These are phyloP conservation scores for Reutealis trisperma DNA, from an alignment of 345 rosid species.

Conservation along the genomic window DNA sequence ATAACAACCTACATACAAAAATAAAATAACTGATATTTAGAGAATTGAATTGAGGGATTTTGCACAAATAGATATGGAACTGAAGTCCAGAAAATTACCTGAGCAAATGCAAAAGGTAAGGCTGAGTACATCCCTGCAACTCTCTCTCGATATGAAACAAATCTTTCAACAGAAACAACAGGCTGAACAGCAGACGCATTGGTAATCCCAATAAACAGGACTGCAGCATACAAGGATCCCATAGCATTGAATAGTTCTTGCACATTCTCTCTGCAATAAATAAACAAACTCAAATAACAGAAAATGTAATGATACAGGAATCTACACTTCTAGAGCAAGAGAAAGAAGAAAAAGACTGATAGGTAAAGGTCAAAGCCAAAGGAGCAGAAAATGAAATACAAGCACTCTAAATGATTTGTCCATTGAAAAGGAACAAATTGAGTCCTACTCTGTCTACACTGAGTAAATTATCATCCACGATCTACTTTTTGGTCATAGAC, in stretches of 20 bases:
- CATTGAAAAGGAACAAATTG: background rate
- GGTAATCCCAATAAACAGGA: slow-evolving; percentile 85
- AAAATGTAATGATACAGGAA: background rate
- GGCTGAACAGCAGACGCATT: slow-evolving; percentile 97
- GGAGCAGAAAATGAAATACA: background rate
- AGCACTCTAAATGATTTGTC: background rate
- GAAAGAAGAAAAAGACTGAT: background rate
- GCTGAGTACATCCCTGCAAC: slow-evolving; percentile 98
- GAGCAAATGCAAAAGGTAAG: slow-evolving; percentile 89
- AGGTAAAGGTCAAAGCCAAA: background rate
- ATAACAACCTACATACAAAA: slow-evolving; percentile 63
- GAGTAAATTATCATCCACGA: background rate
- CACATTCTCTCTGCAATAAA: slow-evolving; percentile 61
- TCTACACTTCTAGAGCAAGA: background rate
- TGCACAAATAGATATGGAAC: slow-evolving; percentile 1
- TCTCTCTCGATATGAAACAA: slow-evolving; percentile 91
- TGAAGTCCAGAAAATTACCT: slow-evolving; percentile 43
- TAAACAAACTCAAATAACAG: background rate
- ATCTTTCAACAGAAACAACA: slow-evolving; percentile 91
- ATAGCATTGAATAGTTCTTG: slow-evolving; percentile 87
- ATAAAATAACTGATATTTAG: background rate
- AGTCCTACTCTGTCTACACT: background rate
- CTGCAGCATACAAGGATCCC: slow-evolving; percentile 95
- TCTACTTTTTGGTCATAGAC: background rate
- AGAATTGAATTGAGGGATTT: background rate